A percentile compares a stretch with the other conserved stretches of the same genome.
phyloP scores from a whole-genome alignment of 495 filamentous ascomycete genomes.

The Xylaria longipes region DNA sequence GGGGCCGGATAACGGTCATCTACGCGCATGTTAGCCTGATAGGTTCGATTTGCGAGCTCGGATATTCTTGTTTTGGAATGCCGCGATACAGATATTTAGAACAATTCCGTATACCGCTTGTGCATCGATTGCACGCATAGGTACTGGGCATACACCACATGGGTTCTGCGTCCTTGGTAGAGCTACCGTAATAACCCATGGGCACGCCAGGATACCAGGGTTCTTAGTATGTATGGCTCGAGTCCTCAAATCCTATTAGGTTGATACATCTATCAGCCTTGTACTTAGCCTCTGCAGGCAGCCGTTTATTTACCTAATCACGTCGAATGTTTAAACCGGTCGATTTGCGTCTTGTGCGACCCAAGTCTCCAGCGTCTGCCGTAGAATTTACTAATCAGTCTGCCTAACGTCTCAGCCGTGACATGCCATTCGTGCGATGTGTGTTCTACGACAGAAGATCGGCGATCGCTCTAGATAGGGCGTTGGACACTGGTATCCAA shows the following conservation, averaged over 20 bases:
- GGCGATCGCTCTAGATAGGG: neutral
- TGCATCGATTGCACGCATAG: neutral
- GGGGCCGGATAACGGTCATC: neutral
- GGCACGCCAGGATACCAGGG: neutral
- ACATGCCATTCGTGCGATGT: neutral
- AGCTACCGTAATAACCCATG: neutral
- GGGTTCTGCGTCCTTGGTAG: neutral
- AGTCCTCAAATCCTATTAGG: too few species aligned
- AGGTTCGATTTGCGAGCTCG: neutral
- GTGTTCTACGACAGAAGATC: neutral
- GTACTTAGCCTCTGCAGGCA: slow-evolving; percentile 4
- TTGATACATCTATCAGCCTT: neutral
- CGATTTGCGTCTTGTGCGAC: neutral
- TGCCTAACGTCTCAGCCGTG: neutral
- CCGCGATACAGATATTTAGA: neutral
- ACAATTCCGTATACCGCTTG: neutral
- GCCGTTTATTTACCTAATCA: neutral
- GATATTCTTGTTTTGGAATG: neutral
- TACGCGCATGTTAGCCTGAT: neutral
- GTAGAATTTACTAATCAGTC: neutral
- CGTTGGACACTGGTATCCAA: neutral
- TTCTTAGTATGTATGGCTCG: neutral
- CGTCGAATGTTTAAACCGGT: neutral
- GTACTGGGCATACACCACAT: neutral
- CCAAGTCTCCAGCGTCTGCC: neutral